Conservation (phyloP, 2,329 filamentous ascomycete genomes). For the Stromatinia cepivora region DNA sequence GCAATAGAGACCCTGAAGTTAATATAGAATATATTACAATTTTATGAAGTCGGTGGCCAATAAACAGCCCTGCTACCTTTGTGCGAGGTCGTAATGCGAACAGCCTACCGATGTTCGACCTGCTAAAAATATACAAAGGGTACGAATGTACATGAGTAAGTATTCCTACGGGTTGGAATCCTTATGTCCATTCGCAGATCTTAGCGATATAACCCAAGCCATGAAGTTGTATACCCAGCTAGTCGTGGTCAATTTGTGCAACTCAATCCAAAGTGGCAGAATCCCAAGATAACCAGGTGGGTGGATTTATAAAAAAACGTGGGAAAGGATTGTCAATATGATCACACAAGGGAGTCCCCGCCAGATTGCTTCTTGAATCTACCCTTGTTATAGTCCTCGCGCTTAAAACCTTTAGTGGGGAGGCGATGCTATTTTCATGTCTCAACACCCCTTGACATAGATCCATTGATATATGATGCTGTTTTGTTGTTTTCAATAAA, state of each 20-base stretch:
- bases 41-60: background rate
- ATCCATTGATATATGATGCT: background rate
- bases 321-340: background rate
- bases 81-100: background rate
- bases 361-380: background rate
- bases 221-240: background rate
- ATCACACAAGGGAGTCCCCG: slow-evolving; percentile 14
- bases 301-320: slow-evolving; percentile 14
- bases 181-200: background rate
- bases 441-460: background rate
- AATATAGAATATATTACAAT: background rate
- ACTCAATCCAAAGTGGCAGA: background rate
- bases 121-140: background rate
- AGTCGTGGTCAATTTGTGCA: background rate
- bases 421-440: slow-evolving; percentile 4
- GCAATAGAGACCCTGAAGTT: background rate
- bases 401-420: background rate
- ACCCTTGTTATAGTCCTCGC: background rate
- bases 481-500: background rate
- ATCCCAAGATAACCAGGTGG: background rate
- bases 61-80: background rate
- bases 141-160: background rate
- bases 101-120: background rate
- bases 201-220: background rate
- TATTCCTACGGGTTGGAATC: background rate